Evolutionary conservation across 495 filamentous ascomycete genomes (phyloP).

Genomic region (Trichoderma gamsii): DNA sequence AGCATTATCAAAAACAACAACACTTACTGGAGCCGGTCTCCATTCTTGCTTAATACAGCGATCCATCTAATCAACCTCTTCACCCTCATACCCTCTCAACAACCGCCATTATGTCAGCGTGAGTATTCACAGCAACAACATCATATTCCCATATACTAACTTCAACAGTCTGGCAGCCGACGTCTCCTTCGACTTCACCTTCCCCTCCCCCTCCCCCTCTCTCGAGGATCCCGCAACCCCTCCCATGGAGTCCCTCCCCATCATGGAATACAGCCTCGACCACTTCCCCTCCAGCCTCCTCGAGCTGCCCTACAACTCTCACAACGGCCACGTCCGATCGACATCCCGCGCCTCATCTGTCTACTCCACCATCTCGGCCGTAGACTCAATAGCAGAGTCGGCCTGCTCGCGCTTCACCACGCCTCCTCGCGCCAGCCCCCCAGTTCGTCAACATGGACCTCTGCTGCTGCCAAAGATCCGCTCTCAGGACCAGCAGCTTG

Average conservation of each 20-base stretch:
- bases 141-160: not conserved
- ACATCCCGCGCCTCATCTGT: slow-evolving; percentile 46
- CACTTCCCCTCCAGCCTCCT: slow-evolving; percentile 27
- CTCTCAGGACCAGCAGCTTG: slow-evolving; percentile 71
- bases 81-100: slow-evolving; percentile 18
- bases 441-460: slow-evolving; percentile 73
- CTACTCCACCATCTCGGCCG: slow-evolving; percentile 46
- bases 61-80: slow-evolving; percentile 20
- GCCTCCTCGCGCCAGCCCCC: slow-evolving; percentile 57
- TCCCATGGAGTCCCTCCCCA: not conserved
- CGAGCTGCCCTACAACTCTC: slow-evolving; percentile 36
- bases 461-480: slow-evolving; percentile 82
- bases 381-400: slow-evolving; percentile 72
- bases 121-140: not conserved
- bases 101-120: slow-evolving; percentile 14
- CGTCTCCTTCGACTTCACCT: slow-evolving; percentile 15
- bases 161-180: slow-evolving; percentile 12
- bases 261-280: slow-evolving; percentile 4
- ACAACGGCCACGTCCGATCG: slow-evolving; percentile 43
- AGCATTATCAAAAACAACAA: slow-evolving; percentile 14
- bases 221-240: slow-evolving; percentile 3
- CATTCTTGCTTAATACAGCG: slow-evolving; percentile 22
- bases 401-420: slow-evolving; percentile 62
- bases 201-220: not conserved
- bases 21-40: slow-evolving; percentile 11